These are phyloP conservation scores for Euphrasia arctica DNA, from an alignment of 305 asterid species.

Conservation along the genomic window DNA sequence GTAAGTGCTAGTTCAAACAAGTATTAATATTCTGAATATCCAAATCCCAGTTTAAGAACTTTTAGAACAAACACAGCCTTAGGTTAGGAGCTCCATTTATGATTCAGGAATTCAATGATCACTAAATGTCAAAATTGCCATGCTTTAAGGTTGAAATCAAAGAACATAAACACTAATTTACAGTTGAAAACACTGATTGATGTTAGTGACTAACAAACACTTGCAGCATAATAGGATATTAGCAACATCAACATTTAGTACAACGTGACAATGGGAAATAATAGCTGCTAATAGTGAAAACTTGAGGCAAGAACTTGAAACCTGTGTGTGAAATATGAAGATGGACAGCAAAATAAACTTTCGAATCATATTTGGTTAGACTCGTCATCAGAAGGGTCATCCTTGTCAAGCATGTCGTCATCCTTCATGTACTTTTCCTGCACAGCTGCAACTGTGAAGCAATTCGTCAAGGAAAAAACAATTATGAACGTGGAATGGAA, in stretches of 20 bases:
- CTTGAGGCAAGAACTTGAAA: neutral
- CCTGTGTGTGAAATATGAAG: neutral
- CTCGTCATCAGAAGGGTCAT: slow-evolving; percentile 26
- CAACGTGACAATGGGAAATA: neutral
- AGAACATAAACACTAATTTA: too few species aligned
- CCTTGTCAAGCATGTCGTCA: slow-evolving; percentile 42
- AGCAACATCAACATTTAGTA: neutral
- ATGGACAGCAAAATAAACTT: neutral
- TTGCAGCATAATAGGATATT: neutral
- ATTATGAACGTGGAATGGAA: slow-evolving; percentile 1
- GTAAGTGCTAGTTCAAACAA: too few species aligned
- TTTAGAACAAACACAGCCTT: too few species aligned
- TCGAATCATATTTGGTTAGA: slow-evolving; percentile 10
- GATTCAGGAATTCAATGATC: too few species aligned
- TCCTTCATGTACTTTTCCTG: slow-evolving; percentile 98
- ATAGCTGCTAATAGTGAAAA: neutral
- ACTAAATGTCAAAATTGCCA: too few species aligned
- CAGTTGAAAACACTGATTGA: neutral
- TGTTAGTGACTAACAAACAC: neutral
- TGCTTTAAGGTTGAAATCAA: too few species aligned
- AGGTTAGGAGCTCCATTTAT: too few species aligned
- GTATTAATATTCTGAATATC: too few species aligned
- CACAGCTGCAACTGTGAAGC: slow-evolving; percentile 87
- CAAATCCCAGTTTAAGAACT: too few species aligned
- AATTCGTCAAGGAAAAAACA: slow-evolving; percentile 51